Conservation (phyloP, 352 stramenopile genomes). For the Aphanomyces invadans region DNA sequence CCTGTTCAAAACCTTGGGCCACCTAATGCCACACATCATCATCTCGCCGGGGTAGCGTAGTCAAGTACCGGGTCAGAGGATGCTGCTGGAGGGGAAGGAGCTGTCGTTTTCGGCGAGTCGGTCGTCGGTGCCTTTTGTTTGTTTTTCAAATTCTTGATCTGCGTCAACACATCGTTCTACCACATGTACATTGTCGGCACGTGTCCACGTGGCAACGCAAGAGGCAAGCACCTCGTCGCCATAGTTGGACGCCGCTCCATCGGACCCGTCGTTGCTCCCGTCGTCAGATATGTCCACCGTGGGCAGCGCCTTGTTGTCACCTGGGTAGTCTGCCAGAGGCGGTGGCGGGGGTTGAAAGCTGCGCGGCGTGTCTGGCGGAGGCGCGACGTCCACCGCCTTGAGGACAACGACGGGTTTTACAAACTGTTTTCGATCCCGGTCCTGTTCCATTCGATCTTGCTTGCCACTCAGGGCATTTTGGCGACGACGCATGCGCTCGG, state of each 20-base stretch:
- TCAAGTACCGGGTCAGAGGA: too few relatives aligned
- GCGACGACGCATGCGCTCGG: slow-evolving; percentile 65
- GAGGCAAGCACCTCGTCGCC: slow-evolving; percentile 66
- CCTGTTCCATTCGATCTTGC: slow-evolving; percentile 73
- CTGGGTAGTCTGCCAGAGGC: slow-evolving; percentile 33
- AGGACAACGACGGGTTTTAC: slow-evolving; percentile 67
- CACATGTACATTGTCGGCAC: slow-evolving; percentile 7
- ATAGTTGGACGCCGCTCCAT: slow-evolving; percentile 48
- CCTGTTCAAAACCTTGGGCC: slow-evolving; percentile 11
- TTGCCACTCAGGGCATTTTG: slow-evolving; percentile 77
- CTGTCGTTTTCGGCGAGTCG: neutral
- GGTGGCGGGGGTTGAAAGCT: slow-evolving; percentile 36
- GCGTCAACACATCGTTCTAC: slow-evolving; percentile 62
- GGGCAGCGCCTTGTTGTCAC: slow-evolving; percentile 42
- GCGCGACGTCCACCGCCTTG: slow-evolving; percentile 67
- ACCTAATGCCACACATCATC: neutral
- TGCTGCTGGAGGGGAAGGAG: too few relatives aligned
- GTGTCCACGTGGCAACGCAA: too few relatives aligned
- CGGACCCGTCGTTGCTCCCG: slow-evolving; percentile 47
- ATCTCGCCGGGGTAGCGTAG: too few relatives aligned
- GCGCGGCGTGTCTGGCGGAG: slow-evolving; percentile 36
- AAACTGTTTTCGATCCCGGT: slow-evolving; percentile 57
- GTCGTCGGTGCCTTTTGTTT: slow-evolving; percentile 38
- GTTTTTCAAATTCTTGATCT: slow-evolving; percentile 77
- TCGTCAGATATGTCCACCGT: slow-evolving; percentile 80